These are phyloP conservation scores for Tolypocladium inflatum DNA, from an alignment of 2,329 filamentous ascomycete species.

Conservation along the genomic window DNA sequence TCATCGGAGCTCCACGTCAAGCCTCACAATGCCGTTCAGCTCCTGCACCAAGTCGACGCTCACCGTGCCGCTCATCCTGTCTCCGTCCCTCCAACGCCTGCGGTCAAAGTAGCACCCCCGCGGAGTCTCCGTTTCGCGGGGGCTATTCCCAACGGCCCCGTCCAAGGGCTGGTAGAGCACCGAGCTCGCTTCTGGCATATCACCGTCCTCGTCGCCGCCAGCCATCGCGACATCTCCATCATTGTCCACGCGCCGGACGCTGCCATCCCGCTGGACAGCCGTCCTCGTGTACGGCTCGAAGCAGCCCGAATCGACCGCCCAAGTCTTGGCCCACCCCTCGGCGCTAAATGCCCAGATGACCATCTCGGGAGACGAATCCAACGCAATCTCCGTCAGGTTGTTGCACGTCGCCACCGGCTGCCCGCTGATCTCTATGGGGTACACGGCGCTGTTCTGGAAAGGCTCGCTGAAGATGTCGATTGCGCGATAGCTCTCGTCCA, in stretches of 20 bases:
- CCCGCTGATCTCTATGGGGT: slow-evolving; percentile 20
- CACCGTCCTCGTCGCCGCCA: slow-evolving; percentile 1
- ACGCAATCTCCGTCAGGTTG: slow-evolving; percentile 20
- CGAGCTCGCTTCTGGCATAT: background rate
- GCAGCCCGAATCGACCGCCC: slow-evolving; percentile 18
- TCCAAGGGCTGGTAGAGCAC: slow-evolving; percentile 6
- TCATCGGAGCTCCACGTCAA: slow-evolving; percentile 26
- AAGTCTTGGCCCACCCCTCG: slow-evolving; percentile 22
- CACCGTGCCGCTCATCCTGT: slow-evolving; percentile 12
- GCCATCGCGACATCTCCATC: slow-evolving; percentile 21
- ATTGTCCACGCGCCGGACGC: slow-evolving; percentile 19
- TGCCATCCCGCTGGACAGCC: slow-evolving; percentile 19
- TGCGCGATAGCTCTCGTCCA: slow-evolving; percentile 10
- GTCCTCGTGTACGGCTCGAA: slow-evolving; percentile 8
- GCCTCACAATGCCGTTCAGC: slow-evolving; percentile 23
- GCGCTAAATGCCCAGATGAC: slow-evolving; percentile 24
- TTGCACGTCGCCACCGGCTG: slow-evolving; percentile 20
- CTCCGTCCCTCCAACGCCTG: background rate
- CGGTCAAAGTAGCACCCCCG: slow-evolving; percentile 4
- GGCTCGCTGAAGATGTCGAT: slow-evolving; percentile 10
- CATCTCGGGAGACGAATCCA: slow-evolving; percentile 22
- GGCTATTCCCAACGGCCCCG: slow-evolving; percentile 4
- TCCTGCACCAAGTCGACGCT: slow-evolving; percentile 23
- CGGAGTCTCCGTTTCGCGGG: slow-evolving; percentile 2
- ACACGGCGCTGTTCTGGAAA: slow-evolving; percentile 8